Conservation (phyloP, 163 green algal species). For the Volvox carteri region DNA sequence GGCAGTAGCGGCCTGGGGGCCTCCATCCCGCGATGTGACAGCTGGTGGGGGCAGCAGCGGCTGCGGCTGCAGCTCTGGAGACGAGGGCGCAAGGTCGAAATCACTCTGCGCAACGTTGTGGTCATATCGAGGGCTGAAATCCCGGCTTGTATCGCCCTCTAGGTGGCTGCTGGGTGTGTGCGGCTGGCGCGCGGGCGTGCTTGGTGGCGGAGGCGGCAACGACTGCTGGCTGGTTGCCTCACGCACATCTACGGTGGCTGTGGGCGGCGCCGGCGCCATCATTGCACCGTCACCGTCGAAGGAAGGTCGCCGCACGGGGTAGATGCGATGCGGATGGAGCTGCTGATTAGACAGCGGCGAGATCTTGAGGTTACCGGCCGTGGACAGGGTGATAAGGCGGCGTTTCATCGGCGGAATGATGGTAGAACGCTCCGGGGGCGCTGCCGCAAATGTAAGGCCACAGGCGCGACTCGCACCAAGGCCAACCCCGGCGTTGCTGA, state of each 20-base stretch:
- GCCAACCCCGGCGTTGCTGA: neutral
- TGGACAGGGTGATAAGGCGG: slow-evolving; percentile 27
- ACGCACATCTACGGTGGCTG: neutral
- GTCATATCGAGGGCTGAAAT: slow-evolving; percentile 14
- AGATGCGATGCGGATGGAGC: neutral
- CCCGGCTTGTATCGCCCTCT: neutral
- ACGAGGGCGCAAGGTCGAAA: neutral
- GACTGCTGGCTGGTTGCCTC: neutral
- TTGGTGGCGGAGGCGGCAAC: neutral
- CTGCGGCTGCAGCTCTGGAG: neutral
- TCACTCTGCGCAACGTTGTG: neutral
- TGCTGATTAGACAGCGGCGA: slow-evolving; percentile 23
- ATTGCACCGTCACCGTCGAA: neutral
- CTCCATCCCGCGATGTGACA: neutral
- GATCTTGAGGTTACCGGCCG: slow-evolving; percentile 17
- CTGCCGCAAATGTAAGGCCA: neutral
- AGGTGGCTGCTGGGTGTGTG: slow-evolving; percentile 2
- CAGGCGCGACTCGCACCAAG: neutral
- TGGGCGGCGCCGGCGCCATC: neutral
- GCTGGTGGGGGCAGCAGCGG: no score
- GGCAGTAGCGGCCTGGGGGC: neutral
- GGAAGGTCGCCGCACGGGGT: neutral
- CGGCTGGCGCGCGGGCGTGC: neutral
- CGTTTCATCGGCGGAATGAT: slow-evolving; percentile 25
- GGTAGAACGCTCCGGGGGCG: neutral